Conservation (phyloP, 176 grass and related monocot species). For the Musa itinerans region DNA sequence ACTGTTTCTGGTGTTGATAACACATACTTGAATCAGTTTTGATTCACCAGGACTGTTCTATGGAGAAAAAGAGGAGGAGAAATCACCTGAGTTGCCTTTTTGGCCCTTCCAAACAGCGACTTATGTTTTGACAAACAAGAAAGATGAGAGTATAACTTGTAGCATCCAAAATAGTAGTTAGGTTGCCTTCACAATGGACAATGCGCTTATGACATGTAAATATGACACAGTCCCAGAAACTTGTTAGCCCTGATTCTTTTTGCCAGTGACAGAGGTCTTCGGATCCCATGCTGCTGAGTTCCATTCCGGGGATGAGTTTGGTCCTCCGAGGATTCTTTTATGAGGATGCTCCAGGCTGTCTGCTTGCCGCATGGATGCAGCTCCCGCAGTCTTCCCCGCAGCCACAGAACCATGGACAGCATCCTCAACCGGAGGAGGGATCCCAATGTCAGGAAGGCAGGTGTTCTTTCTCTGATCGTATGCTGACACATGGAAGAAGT, state of each 20-base stretch:
- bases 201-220: background rate
- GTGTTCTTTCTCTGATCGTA: conserved; percentile 12
- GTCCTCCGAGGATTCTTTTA: conserved; percentile 40
- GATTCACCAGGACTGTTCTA: too few species aligned
- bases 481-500: conserved; percentile 28
- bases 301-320: conserved; percentile 11
- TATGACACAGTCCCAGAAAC: background rate
- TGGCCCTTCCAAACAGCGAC: too few species aligned
- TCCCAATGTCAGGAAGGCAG: background rate
- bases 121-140: too few species aligned
- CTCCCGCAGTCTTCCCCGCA: conserved; percentile 12
- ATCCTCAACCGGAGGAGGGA: background rate
- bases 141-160: too few species aligned
- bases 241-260: conserved; percentile 7
- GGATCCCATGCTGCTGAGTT: conserved; percentile 13
- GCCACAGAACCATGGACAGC: background rate
- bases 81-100: too few species aligned
- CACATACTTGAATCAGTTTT: too few species aligned
- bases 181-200: background rate
- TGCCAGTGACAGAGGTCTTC: conserved; percentile 16
- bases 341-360: conserved; percentile 66
- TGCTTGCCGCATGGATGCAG: conserved; percentile 19
- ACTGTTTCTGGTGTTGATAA: too few species aligned
- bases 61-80: too few species aligned
- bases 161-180: too few species aligned